Base-by-base conservation (phyloP, 73 alveolate species). In the Urostyla sp. region DNA sequence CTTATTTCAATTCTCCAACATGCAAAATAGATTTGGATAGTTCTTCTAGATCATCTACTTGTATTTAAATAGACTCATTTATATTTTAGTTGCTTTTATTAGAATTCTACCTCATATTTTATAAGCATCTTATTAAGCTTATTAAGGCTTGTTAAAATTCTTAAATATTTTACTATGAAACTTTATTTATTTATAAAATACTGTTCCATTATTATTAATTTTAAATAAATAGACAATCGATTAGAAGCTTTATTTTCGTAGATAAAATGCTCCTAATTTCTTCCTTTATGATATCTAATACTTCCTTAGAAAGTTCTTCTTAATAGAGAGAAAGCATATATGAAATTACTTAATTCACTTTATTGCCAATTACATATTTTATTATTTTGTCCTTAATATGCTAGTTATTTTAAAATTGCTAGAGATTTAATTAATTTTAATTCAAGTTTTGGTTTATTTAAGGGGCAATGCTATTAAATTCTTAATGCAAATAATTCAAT, bases 321-420 rank as follows among this genome's bases (percentile, higher is more conserved):
- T 13, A 8, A 55, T 63, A 63, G n/a, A 43, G 60, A 1, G 61
- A 37, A 27, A 63, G 79, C 79, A 63, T 63, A 40, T 43, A 63
- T 5, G 79, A 63, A 4, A 63, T 63, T 3, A 63, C 79, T 46
- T 63, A 31, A 43, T 63, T 63, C 3, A 63, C 61, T 63, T 63
- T 63, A 43, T 63, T 63, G 27, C 79, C 79, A 63, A 63, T 63
- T 18, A 63, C 53, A 63, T 63, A 63, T 40, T 63, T 63, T 8
- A 63, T 57, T 3, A 63, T 35, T 30, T 40, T 35, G 28, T 63
- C 79, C 24, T 63, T 36, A 1, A 63, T 7, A 8, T 7, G 52
- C 15, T 11, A 15, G 52, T 40, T 40, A 40, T 40, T 40, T 40
- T 11, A 11, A 11, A 11, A 40, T 15, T 40, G 15, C 52, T 40